Base-by-base conservation (phyloP, 129 eudicot genomes). In the Ambrosia artemisiifolia region DNA sequence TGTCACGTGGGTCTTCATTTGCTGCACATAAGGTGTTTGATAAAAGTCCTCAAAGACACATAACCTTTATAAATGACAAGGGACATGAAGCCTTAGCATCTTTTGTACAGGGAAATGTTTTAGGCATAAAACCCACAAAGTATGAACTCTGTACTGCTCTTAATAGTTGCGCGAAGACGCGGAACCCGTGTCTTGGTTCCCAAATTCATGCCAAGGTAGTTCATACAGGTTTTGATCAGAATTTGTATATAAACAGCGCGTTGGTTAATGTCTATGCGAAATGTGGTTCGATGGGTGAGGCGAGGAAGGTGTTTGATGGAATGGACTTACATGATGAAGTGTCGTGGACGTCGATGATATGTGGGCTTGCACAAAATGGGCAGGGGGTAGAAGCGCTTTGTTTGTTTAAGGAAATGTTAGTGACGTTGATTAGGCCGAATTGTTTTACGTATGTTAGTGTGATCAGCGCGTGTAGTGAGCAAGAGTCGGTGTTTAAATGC, bases 301-400 rank as follows among this genome's bases (percentile, higher is more conserved):
- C 88, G 4, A 81, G 30, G 71, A 81, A 50, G 40, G 81, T 85
- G 3, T 85, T 85, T 44, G 54, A 62, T 43, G 79, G 56, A 13
- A 78, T 85, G 67, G 81, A 74, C 16, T 6, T 24, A 28, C 85
- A 78, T 35, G 88, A 85, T 35, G 44, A 75, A 42, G 85, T 85
- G 10, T 81, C 88, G 3, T 81, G 88, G 88, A 81, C 86, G 11
- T 85, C 85, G 2, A 85, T 85, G 20, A 78, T 85, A 69, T 73
- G 76, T 13, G 85, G 86, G 59, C 73, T 78, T 78, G 64, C 83
- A 4, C 85, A 81, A 67, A 77, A 64, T 65, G 86, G 88, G 40
- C 51, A 70, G 33, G 81, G 76, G 35, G 53, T 36, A 60, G 79
- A 85, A 78, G 76, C 81, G 44, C 17, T 74, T 59, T 56, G 74